Conservation (phyloP, 108 stramenopile species). For the Cyclotella sp. region DNA sequence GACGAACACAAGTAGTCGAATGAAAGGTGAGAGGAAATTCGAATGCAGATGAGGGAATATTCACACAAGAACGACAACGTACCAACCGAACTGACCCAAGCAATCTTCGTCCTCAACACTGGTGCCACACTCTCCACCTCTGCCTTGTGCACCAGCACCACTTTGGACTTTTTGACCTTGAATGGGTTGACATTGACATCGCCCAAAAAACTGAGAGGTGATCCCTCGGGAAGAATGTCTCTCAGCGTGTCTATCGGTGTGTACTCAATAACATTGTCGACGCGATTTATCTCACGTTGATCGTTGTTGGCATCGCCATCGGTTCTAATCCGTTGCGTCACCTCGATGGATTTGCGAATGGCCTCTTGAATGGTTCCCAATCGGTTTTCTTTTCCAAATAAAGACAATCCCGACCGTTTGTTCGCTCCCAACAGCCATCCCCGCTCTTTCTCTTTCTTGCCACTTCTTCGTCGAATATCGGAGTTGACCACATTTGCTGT, state of each 20-base stretch:
- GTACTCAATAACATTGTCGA: constrained; percentile 76
- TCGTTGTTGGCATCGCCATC: too few species aligned
- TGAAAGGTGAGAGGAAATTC: too few species aligned
- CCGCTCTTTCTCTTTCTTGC: neutral
- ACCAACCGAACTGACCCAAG: constrained; percentile 51
- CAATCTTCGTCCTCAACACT: constrained; percentile 61
- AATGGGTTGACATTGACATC: constrained; percentile 75
- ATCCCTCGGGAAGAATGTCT: constrained; percentile 35
- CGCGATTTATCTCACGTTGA: constrained; percentile 42
- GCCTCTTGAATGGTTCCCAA: constrained; percentile 51
- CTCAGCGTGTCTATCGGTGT: constrained; percentile 54
- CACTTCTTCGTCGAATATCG: constrained; percentile 22
- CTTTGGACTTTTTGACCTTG: constrained; percentile 62
- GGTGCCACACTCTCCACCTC: constrained; percentile 59
- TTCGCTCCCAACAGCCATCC: neutral
- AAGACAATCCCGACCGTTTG: constrained; percentile 17
- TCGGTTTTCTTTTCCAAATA: constrained; percentile 38
- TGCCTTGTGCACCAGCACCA: constrained; percentile 78
- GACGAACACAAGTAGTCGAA: neutral
- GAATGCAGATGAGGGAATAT: neutral
- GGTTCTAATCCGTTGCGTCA: constrained; percentile 68
- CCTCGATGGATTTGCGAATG: constrained; percentile 55
- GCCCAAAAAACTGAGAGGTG: constrained; percentile 42
- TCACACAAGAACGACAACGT: too few species aligned
- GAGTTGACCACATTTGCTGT: constrained; percentile 48